Conservation (phyloP, 257 asterid genomes). For the Nicotiana otophora region DNA sequence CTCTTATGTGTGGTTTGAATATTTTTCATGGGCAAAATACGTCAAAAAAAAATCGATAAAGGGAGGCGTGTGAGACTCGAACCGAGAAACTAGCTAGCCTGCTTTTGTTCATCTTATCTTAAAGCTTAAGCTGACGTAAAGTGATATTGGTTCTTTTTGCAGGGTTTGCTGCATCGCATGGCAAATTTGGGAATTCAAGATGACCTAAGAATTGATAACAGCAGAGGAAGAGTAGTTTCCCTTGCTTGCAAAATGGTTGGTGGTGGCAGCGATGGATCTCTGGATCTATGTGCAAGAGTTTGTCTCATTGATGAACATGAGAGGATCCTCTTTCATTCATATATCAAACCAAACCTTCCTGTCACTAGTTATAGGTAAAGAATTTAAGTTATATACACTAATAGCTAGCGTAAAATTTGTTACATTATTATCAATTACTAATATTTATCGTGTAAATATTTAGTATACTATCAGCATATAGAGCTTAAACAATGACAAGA, state of each 20-base stretch:
- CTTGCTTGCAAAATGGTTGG: slow-evolving; percentile 94
- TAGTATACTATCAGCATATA: not conserved
- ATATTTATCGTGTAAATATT: not conserved
- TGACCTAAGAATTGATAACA: slow-evolving; percentile 60
- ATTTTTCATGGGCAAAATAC: not conserved
- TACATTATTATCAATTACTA: not conserved
- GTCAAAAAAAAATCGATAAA: not conserved
- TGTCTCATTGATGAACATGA: slow-evolving; percentile 75
- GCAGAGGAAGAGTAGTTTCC: slow-evolving; percentile 62
- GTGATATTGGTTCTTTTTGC: not conserved
- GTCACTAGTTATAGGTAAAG: slow-evolving; percentile 76
- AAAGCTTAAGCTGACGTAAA: not conserved
- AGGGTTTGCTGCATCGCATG: slow-evolving; percentile 69
- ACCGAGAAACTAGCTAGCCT: no score
- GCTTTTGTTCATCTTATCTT: not conserved
- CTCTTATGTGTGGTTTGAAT: no score
- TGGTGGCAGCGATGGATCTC: slow-evolving; percentile 87
- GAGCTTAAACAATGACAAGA: not conserved
- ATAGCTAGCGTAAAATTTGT: not conserved
- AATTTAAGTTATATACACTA: not conserved
- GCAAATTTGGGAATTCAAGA: slow-evolving; percentile 74
- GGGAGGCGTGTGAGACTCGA: not conserved
- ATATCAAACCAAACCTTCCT: slow-evolving; percentile 67
- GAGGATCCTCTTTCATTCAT: slow-evolving; percentile 59
- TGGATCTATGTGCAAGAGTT: slow-evolving; percentile 82